These are phyloP conservation scores for Angophora floribunda DNA, from an alignment of 345 rosid species.

Conservation along the genomic window DNA sequence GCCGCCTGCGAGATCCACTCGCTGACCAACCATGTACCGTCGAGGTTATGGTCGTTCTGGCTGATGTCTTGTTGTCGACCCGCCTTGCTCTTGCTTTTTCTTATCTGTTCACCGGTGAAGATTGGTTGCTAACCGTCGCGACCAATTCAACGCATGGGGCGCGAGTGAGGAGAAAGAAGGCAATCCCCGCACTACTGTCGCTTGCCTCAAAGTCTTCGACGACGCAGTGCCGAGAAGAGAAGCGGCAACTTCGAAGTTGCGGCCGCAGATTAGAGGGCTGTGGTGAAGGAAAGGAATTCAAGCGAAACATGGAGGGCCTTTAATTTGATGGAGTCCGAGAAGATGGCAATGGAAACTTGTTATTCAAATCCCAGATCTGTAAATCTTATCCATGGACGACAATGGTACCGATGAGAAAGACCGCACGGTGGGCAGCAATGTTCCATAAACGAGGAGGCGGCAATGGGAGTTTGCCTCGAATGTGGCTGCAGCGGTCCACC, in stretches of 20 bases:
- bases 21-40: neutral
- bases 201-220: neutral
- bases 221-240: neutral
- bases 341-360: neutral
- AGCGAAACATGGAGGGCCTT: neutral
- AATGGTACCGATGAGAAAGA: neutral
- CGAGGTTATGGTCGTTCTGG: neutral
- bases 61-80: neutral
- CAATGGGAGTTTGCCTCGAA: neutral
- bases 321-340: neutral
- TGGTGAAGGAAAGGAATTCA: neutral
- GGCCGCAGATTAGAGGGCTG: neutral
- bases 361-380: neutral
- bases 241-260: neutral
- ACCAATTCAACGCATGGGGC: neutral
- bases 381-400: neutral
- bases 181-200: neutral
- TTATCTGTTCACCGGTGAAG: neutral
- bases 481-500: neutral
- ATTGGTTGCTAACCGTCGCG: neutral
- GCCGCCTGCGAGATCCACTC: neutral
- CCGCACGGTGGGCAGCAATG: neutral
- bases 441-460: neutral
- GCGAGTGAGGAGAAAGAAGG: neutral
- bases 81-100: neutral